Percentiles rank a stretch among this genome's conserved stretches.
These are phyloP conservation scores for Urochloa ruziziensis DNA, from an alignment of 176 grass and related monocot species.

Conservation along the genomic window DNA sequence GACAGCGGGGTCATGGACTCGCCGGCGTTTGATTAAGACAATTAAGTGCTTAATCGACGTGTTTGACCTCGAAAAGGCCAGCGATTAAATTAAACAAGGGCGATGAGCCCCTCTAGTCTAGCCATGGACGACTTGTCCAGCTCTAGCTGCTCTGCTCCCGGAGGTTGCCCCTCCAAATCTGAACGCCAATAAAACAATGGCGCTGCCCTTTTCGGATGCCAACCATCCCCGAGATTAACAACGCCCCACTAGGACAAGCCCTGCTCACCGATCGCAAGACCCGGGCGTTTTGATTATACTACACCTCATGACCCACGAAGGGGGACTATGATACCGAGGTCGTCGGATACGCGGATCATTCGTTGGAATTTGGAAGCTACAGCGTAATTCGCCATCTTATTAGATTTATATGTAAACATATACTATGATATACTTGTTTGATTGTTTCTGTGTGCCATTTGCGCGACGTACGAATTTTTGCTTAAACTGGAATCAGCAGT, in stretches of 20 bases:
- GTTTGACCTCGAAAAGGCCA: constrained; percentile 33
- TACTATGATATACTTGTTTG: too few species aligned
- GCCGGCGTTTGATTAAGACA: background rate
- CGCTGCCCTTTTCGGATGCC: constrained; percentile 13
- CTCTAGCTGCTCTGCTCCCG: background rate
- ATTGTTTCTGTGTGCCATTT: background rate
- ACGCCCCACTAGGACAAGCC: background rate
- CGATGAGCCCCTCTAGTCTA: background rate
- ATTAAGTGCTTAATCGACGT: background rate
- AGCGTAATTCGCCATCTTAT: background rate
- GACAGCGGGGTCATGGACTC: constrained; percentile 20
- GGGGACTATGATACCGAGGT: constrained; percentile 11
- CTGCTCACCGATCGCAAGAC: constrained; percentile 1
- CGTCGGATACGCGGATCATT: constrained; percentile 4
- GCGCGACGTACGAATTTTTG: background rate
- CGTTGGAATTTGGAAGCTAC: background rate
- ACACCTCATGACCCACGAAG: constrained; percentile 30
- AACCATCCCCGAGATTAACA: constrained; percentile 6
- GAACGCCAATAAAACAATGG: background rate
- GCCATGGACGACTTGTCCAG: constrained; percentile 17
- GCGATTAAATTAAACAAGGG: constrained; percentile 30
- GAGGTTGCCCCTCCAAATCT: constrained; percentile 25
- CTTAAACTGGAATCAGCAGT: background rate
- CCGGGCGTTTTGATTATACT: constrained; percentile 40
- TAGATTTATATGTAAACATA: too few species aligned